Evolutionary conservation across 2,329 filamentous ascomycete genomes (phyloP), one percentile per base, ranked within the genome.

Genomic region (Purpureocillium takamizusanense): DNA sequence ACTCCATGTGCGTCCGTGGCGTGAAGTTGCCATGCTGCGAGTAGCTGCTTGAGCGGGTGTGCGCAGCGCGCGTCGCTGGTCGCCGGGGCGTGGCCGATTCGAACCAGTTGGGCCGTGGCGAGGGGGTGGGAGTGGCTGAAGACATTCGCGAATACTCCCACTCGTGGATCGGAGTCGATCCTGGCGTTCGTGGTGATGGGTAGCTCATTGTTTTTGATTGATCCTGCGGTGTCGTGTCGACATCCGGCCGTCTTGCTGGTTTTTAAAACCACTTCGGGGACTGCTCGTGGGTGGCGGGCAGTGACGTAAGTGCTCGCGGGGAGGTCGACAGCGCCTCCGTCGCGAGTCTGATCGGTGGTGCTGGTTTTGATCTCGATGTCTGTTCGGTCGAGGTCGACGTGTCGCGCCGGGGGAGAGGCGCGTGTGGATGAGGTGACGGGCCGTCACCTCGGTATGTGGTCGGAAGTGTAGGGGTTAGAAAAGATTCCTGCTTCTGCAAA

Each of bases 371-470:
- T 25, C 12, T 18, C 13, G 13, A 6, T 23, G 4, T 29, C 21
- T 16, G n/a, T 4, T 29, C 13, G n/a, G 16, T 28, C 18, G 38
- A 33, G 21, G 21, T 25, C 21, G 21, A n/a, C n/a, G 6, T 25
- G 21, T 25, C 21, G 21, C 21, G 36, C 31, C 38, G 45, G 45
- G 36, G 45, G 45, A 47, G 47, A 45, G 29, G 31, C 60, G 57
- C 64, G 34, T 15, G 60, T 66, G 65, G 67, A 60, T 62, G 59
- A 57, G 60, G 62, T 60, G 61, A 66, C 56, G 27, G 58, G 65
- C 63, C 60, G 71, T 76, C 73, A 76, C 72, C 73, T 73, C 67
- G 70, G 69, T 73, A 72, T 74, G 66, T 71, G 67, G 65, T 74
- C 70, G 71, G 70, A 69, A 57, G 69, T 69, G 67, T 67, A 70